Conservation (phyloP, 208 protist species). For the Trypanosoma cruzi region DNA sequence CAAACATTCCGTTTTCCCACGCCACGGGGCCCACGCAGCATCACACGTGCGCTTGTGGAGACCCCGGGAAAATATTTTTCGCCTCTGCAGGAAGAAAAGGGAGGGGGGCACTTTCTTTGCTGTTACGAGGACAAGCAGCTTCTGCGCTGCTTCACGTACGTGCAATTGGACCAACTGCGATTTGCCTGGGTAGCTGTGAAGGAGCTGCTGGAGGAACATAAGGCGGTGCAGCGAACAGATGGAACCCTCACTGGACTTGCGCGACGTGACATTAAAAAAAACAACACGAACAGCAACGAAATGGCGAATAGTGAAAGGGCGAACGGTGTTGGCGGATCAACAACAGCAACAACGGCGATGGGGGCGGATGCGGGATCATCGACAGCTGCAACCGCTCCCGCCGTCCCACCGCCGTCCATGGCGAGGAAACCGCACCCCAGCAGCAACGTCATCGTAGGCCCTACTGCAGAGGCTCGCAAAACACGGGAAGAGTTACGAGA, state of each 20-base stretch:
- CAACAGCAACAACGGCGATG: background rate
- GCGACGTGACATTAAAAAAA: slow-evolving; percentile 66
- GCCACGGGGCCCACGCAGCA: slow-evolving; percentile 55
- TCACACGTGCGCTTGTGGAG: slow-evolving; percentile 67
- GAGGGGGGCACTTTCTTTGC: slow-evolving; percentile 61
- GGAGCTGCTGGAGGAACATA: slow-evolving; percentile 67
- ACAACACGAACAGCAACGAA: slow-evolving; percentile 33
- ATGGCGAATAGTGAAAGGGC: background rate
- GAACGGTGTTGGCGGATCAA: background rate
- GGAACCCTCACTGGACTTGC: slow-evolving; percentile 68
- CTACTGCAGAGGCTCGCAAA: slow-evolving; percentile 43
- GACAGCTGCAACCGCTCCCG: slow-evolving; percentile 2
- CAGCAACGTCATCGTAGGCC: slow-evolving; percentile 58
- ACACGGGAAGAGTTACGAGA: slow-evolving; percentile 48
- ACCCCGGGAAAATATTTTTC: slow-evolving; percentile 65
- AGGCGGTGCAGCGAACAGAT: slow-evolving; percentile 45
- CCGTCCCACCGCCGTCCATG: background rate
- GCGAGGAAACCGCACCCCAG: slow-evolving; percentile 31
- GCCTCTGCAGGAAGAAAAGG: slow-evolving; percentile 52
- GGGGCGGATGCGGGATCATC: slow-evolving; percentile 1
- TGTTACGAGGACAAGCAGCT: slow-evolving; percentile 63
- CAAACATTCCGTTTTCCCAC: slow-evolving; percentile 62
- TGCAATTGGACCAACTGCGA: slow-evolving; percentile 76
- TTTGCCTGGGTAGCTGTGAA: slow-evolving; percentile 70
- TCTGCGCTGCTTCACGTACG: slow-evolving; percentile 57